Evolutionary conservation across 2,329 filamentous ascomycete species (phyloP).

Genomic region (Colletotrichum sp.): DNA sequence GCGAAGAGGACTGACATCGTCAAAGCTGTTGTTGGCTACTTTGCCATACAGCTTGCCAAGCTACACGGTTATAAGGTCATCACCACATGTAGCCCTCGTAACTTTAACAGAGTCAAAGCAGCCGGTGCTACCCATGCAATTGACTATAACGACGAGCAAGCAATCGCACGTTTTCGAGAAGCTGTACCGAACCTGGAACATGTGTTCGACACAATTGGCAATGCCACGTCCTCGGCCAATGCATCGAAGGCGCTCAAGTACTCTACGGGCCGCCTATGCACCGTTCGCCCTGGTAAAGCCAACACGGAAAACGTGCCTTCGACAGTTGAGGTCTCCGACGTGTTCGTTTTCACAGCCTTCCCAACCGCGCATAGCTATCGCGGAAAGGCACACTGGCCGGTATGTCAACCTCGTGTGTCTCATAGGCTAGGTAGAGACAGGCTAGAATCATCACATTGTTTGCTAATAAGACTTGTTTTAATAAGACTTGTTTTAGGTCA

Average conservation of each 20-base stretch:
- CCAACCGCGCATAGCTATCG: background rate
- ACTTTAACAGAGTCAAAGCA: background rate
- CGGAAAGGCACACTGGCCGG: background rate
- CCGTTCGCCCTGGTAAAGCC: background rate
- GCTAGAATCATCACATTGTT: background rate
- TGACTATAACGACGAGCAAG: background rate
- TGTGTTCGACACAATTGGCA: background rate
- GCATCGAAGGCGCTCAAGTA: background rate
- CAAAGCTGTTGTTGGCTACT: background rate
- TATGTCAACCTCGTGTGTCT: background rate
- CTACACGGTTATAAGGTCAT: background rate
- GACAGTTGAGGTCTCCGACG: background rate
- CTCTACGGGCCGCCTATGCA: background rate
- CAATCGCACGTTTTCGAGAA: background rate
- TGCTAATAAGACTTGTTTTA: background rate
- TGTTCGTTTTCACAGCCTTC: background rate
- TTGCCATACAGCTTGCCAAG: background rate
- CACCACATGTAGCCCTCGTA: background rate
- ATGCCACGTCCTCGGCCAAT: background rate
- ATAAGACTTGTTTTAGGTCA: background rate
- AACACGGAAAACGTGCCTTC: background rate
- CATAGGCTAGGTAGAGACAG: no score
- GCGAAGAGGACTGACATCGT: background rate
- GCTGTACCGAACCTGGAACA: background rate
- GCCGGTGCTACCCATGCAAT: background rate